Conservation (phyloP, 2,329 filamentous ascomycete species). For the Chaetoscypha palmicola region DNA sequence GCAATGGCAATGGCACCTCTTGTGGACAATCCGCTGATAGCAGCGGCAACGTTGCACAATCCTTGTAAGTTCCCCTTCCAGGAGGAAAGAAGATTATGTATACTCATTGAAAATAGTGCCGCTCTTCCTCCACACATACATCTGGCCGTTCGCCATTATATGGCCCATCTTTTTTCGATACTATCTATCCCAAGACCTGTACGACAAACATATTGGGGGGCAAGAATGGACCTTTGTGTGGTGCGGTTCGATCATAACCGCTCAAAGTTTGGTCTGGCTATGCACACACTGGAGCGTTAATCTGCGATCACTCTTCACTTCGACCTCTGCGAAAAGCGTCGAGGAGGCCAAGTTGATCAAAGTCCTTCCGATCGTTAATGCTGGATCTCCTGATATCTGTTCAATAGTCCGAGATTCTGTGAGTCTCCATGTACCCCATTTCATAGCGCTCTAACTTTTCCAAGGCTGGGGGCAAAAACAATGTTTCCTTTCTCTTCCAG, state of each 20-base stretch:
- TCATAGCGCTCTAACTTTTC: constrained; percentile 17
- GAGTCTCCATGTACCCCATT: constrained; percentile 12
- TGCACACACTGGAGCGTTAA: constrained; percentile 98
- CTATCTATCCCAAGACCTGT: constrained; percentile 76
- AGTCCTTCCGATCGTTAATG: constrained; percentile 82
- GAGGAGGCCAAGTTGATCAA: constrained; percentile 81
- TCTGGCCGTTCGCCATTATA: constrained; percentile 86
- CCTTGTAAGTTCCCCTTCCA: constrained; percentile 40
- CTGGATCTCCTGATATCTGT: constrained; percentile 84
- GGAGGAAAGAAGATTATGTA: background rate
- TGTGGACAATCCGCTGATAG: constrained; percentile 87
- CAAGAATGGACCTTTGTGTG: constrained; percentile 98
- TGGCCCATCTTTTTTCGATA: constrained; percentile 90
- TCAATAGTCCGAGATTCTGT: constrained; percentile 68
- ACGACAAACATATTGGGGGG: constrained; percentile 86
- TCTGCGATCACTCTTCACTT: constrained; percentile 73
- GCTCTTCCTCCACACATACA: constrained; percentile 73
- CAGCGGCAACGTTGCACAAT: constrained; percentile 79
- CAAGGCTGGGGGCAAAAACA: constrained; percentile 64
- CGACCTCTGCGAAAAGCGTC: constrained; percentile 61
- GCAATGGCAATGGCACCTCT: constrained; percentile 60
- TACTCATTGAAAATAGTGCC: constrained; percentile 42
- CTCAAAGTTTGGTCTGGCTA: constrained; percentile 86
- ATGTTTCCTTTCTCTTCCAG: constrained; percentile 89
- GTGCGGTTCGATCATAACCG: constrained; percentile 77